Evolutionary conservation across 345 rosid species (phyloP).

Genomic region (Eucalyptus brandiana): DNA sequence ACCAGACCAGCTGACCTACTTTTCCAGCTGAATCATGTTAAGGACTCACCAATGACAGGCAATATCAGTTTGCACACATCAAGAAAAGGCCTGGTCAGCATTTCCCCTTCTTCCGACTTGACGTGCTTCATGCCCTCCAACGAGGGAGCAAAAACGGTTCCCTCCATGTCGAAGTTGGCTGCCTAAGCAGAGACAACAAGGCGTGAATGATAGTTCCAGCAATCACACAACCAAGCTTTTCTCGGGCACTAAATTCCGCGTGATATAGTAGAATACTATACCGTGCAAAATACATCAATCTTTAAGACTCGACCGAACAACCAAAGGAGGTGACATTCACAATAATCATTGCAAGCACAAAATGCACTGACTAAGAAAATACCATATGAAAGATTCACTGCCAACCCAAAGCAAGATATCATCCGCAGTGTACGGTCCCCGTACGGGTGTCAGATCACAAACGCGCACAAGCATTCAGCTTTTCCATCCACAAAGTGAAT

Average conservation of each 20-base stretch:
- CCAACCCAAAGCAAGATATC: not conserved
- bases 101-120: slow-evolving; percentile 57
- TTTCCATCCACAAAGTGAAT: not conserved
- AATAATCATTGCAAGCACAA: not conserved
- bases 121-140: slow-evolving; percentile 85
- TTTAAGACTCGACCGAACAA: not conserved
- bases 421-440: not conserved
- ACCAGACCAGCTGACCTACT: not conserved
- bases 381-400: not conserved
- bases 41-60: slow-evolving; percentile 64
- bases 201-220: not conserved
- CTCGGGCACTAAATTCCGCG: not conserved
- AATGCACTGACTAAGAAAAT: not conserved
- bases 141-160: slow-evolving; percentile 71
- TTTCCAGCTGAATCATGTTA: not conserved
- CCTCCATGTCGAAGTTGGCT: slow-evolving; percentile 26
- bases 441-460: not conserved
- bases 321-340: not conserved
- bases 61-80: slow-evolving; percentile 80
- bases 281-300: not conserved
- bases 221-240: not conserved
- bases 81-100: slow-evolving; percentile 75
- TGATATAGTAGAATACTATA: not conserved
- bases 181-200: not conserved
- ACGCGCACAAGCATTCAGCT: not conserved